Evolutionary conservation across 1,139 yeast species (phyloP).

Genomic region (Saccharomycopsis hybrid): DNA sequence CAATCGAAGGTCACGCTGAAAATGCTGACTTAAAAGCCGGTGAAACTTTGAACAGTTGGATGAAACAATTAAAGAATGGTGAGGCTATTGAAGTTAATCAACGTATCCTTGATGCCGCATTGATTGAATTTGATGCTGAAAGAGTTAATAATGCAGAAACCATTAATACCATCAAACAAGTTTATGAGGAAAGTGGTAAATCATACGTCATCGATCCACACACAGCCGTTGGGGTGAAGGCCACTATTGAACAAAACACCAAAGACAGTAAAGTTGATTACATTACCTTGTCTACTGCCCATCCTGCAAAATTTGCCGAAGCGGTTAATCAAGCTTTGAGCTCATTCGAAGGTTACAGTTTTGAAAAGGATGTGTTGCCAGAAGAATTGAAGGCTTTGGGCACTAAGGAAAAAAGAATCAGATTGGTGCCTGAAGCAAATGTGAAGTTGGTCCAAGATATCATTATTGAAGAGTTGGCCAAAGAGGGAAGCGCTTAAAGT

Average conservation of each 20-base stretch:
- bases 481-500: too few relatives aligned
- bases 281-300: constrained; percentile 90
- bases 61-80: constrained; percentile 64
- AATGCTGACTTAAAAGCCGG: constrained; percentile 76
- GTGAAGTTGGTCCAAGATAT: constrained; percentile 66
- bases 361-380: constrained; percentile 84
- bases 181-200: constrained; percentile 41
- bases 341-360: constrained; percentile 64
- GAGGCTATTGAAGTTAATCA: constrained; percentile 74
- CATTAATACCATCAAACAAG: constrained; percentile 61
- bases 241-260: constrained; percentile 51
- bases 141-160: constrained; percentile 78
- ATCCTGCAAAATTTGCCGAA: constrained; percentile 96
- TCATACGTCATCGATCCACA: constrained; percentile 89
- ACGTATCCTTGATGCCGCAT: constrained; percentile 60
- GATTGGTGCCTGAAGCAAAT: constrained; percentile 67
- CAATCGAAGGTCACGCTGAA: constrained; percentile 22
- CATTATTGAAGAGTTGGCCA: constrained; percentile 61
- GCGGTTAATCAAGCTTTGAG: constrained; percentile 81
- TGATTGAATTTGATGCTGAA: constrained; percentile 65
- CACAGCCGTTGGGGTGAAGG: constrained; percentile 89
- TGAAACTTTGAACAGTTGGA: constrained; percentile 62
- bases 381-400: constrained; percentile 73
- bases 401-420: constrained; percentile 67
- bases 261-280: constrained; percentile 44